Conservation (phyloP, 306 rosid genomes). For the Canavalia ensiformis region DNA sequence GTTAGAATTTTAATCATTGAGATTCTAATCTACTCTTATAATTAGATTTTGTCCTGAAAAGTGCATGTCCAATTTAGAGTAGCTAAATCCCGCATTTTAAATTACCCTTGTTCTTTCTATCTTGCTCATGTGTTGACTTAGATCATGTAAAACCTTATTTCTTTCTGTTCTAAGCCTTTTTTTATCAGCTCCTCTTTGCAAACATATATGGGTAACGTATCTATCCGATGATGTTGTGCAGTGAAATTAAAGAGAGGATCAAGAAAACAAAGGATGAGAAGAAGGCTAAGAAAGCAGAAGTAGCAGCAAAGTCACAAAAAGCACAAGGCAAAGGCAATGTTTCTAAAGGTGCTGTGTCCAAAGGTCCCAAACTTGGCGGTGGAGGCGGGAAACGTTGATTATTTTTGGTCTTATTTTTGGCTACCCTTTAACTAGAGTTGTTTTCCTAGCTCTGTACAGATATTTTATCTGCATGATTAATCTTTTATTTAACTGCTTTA, state of each 20-base stretch:
- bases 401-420: slow-evolving; percentile 29
- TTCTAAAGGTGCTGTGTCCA: slow-evolving; percentile 68
- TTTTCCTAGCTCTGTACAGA: slow-evolving; percentile 43
- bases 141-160: background rate
- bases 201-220: background rate
- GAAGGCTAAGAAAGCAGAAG: slow-evolving; percentile 92
- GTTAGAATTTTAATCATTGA: background rate
- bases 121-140: background rate
- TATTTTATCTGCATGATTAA: slow-evolving; percentile 37
- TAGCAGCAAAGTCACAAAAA: slow-evolving; percentile 68
- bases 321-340: slow-evolving; percentile 62
- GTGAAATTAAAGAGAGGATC: slow-evolving; percentile 89
- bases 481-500: slow-evolving; percentile 28
- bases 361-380: slow-evolving; percentile 92
- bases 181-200: background rate
- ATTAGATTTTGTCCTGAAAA: background rate
- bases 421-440: slow-evolving; percentile 30
- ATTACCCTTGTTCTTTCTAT: background rate
- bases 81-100: no score
- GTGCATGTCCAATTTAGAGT: no score
- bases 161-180: background rate
- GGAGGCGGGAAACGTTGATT: slow-evolving; percentile 89
- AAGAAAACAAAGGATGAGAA: slow-evolving; percentile 92
- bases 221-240: slow-evolving; percentile 35
- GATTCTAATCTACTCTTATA: background rate